Percentiles rank a stretch among this genome's conserved stretches.
Evolutionary conservation across 306 rosid species (phyloP).

Genomic region (Quercus wislizeni): DNA sequence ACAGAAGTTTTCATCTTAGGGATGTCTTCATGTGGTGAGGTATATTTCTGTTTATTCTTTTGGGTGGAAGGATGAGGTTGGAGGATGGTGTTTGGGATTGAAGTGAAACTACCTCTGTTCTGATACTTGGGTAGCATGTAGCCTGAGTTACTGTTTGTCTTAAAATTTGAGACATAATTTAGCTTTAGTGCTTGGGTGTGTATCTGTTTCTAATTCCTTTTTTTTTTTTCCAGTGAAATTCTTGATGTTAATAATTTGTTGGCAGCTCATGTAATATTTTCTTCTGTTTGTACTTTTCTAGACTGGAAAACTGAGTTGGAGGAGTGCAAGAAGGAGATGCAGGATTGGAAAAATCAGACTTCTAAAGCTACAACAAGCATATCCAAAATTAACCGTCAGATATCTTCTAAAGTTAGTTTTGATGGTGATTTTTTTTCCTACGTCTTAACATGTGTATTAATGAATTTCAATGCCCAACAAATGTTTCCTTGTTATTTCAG

Average conservation of each 20-base stretch:
- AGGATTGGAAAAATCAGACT: conserved; percentile 89
- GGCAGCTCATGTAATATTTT: conserved; percentile 9
- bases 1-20: neutral
- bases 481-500: conserved; percentile 41
- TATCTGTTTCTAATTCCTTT: no score
- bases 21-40: neutral
- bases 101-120: neutral
- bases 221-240: no score
- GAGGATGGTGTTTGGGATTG: neutral
- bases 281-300: conserved; percentile 24
- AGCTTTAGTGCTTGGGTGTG: neutral
- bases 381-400: conserved; percentile 84
- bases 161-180: neutral
- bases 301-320: conserved; percentile 95
- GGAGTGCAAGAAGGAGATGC: conserved; percentile 89
- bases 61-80: neutral
- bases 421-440: neutral
- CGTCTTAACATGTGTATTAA: conserved; percentile 8
- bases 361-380: conserved; percentile 81
- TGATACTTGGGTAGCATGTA: neutral
- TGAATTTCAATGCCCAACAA: conserved; percentile 24
- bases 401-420: conserved; percentile 72
- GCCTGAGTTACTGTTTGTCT: neutral
- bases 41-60: neutral
- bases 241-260: neutral